Evolutionary conservation across 148 eudicot species (phyloP), one percentile per base, ranked within the genome.

Genomic region (Rhododendron ferrugineum): DNA sequence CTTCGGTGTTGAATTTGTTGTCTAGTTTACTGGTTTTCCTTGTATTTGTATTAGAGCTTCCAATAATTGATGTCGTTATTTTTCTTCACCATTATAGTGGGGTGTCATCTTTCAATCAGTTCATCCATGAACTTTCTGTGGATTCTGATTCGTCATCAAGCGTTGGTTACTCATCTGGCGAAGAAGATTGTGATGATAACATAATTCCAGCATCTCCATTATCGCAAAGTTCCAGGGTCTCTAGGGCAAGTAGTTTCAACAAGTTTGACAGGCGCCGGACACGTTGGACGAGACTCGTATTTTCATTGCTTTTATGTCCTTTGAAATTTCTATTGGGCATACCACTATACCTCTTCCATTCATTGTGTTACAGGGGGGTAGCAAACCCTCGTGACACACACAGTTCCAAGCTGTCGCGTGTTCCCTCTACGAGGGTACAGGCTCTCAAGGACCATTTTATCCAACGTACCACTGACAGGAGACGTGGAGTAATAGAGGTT

Each of bases 401-500:
- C 30, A 83, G 76, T 40, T 88, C 46, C 42, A 88, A 23, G 74
- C 86, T 87, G 68, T 88, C 86, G 9, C 75, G 47, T 85, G 68
- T 84, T 28, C 83, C 49, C 70, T 83, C 95, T 87, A 68, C 92
- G 87, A 89, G 90, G 85, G 85, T 84, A 84, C 92, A 90, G 34
- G 89, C 86, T 88, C 86, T 91, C 74, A 96, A 89, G 91, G 95
- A 95, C 83, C 90, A 94, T 87, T 89, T 92, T 80, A 89, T 95
- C 36, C 98, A 95, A 76, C 92, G 93, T 84, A 92, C 98, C 70
- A 97, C 98, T 83, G 99, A 97, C 85, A 93, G 98, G 85, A 92
- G 99, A 50, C 98, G 98, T 60, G 99, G 99, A 52, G 91, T 97
- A 84, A 92, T 95, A 85, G 99, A 97, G 99, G 99, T 97, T 60